phyloP scores from a whole-genome alignment of 768 basidiomycete genomes.

The Myochromella boudieri region DNA sequence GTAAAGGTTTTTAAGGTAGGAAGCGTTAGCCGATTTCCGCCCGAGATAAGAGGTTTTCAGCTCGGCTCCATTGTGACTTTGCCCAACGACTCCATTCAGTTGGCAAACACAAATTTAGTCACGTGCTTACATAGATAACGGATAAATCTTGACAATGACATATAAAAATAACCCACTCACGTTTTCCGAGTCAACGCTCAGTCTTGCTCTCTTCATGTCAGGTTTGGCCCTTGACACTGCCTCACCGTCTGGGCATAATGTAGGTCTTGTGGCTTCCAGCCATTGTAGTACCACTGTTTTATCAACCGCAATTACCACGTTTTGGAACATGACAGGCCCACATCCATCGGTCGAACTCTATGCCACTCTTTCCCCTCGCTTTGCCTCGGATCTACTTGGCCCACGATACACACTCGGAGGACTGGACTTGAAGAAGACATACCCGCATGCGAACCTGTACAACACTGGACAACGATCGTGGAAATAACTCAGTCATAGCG shows the following conservation, averaged over 20 bases:
- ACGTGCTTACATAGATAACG: conserved; percentile 7
- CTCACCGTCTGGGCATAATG: neutral
- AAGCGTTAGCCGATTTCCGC: conserved; percentile 13
- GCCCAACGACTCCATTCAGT: neutral
- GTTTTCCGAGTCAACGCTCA: no score
- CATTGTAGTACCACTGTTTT: neutral
- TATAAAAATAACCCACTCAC: no score
- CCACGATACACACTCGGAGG: no score
- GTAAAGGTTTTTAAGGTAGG: conserved; percentile 11
- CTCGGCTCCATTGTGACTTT: neutral
- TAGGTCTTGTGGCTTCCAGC: neutral
- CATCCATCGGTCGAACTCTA: neutral
- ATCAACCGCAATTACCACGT: neutral
- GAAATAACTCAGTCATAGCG: neutral
- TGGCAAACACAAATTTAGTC: neutral
- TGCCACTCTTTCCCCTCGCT: neutral
- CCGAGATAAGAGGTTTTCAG: conserved; percentile 19
- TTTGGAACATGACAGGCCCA: neutral
- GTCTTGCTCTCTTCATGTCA: no score
- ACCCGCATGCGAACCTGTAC: no score
- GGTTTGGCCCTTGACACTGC: no score
- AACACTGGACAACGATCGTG: neutral
- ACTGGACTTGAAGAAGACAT: no score
- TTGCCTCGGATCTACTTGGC: no score
- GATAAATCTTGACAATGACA: no score